Evolutionary conservation across 2,329 filamentous ascomycete genomes (phyloP).

Genomic region (Alternaria ventricosa): DNA sequence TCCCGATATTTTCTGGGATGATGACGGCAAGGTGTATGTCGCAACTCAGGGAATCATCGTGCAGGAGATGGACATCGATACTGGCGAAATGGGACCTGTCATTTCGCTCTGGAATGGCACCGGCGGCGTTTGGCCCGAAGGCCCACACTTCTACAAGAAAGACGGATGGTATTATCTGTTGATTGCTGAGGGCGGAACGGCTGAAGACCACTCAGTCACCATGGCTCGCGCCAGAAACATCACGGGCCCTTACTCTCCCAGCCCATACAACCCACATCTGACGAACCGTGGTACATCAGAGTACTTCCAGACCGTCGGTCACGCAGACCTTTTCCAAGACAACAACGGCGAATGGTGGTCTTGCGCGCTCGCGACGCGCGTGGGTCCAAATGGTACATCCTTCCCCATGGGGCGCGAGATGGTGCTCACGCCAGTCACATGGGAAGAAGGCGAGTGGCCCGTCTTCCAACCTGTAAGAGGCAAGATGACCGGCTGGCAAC

Average conservation of each 20-base stretch:
- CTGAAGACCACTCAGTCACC: conserved; percentile 40
- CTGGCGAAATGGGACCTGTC: conserved; percentile 32
- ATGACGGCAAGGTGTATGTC: conserved; percentile 61
- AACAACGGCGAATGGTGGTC: conserved; percentile 32
- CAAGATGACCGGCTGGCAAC: conserved; percentile 50
- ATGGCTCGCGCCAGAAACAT: conserved; percentile 46
- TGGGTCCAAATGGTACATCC: conserved; percentile 18
- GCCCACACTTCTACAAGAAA: conserved; percentile 49
- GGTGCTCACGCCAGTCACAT: conserved; percentile 32
- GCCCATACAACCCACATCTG: conserved; percentile 42
- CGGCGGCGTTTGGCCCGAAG: conserved; percentile 38
- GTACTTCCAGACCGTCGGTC: conserved; percentile 45
- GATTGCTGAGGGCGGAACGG: conserved; percentile 46
- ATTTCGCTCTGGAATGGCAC: conserved; percentile 32
- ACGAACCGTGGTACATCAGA: conserved; percentile 39
- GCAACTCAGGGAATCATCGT: conserved; percentile 26
- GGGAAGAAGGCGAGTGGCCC: conserved; percentile 53
- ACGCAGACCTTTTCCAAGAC: conserved; percentile 40
- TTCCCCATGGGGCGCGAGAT: conserved; percentile 40
- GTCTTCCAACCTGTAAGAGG: conserved; percentile 51
- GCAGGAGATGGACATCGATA: conserved; percentile 42
- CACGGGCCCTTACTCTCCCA: conserved; percentile 44
- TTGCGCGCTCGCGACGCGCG: conserved; percentile 30
- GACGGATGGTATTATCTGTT: conserved; percentile 43
- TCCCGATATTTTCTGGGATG: conserved; percentile 63